These are phyloP conservation scores for Geotrichum phurueaensis DNA, from an alignment of 1,139 yeast species.

Conservation along the genomic window DNA sequence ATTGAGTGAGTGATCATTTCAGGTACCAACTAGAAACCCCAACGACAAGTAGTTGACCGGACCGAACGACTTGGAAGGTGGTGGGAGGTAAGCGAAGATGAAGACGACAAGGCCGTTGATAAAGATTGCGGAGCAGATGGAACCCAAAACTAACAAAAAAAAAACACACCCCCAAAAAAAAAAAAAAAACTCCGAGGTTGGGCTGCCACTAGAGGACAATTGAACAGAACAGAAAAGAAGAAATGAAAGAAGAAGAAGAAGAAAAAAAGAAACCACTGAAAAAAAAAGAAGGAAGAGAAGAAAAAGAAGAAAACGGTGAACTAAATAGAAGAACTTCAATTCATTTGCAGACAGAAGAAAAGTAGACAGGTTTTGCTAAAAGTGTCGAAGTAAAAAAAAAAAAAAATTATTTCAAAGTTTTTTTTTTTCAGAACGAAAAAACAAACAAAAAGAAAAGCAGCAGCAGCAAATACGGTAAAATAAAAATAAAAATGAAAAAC, in stretches of 20 bases:
- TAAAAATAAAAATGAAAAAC: neutral
- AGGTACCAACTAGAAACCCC: neutral
- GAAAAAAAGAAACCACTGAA: neutral
- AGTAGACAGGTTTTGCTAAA: neutral
- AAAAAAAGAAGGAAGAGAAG: neutral
- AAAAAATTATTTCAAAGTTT: neutral
- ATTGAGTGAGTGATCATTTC: neutral
- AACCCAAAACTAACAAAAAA: neutral
- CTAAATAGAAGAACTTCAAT: neutral
- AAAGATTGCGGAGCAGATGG: no score
- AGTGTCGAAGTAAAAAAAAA: neutral
- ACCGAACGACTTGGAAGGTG: neutral
- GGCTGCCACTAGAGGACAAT: neutral
- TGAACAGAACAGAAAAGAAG: neutral
- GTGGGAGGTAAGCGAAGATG: neutral
- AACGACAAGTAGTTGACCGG: neutral
- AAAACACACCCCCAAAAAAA: neutral
- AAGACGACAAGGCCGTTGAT: no score
- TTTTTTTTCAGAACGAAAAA: neutral
- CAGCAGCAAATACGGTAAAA: no score
- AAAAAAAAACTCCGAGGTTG: neutral
- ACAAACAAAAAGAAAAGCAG: neutral
- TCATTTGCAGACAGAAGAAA: neutral
- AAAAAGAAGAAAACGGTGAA: neutral
- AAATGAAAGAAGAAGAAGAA: neutral